A percentile compares a stretch with the other conserved stretches of the same genome.
Evolutionary conservation across 768 basidiomycete species (phyloP).

Genomic region (Serendipita indica): DNA sequence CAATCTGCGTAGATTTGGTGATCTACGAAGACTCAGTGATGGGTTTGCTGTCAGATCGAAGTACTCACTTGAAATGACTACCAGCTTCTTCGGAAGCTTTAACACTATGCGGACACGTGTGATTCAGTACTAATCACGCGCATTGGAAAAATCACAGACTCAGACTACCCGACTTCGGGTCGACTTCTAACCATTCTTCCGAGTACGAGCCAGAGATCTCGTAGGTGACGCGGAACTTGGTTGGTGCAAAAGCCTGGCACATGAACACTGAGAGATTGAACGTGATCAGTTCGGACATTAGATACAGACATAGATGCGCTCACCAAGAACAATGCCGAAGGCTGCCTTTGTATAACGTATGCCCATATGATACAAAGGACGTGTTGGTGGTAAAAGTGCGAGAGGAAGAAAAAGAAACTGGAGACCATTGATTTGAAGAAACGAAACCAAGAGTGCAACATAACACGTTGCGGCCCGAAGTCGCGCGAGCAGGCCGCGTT

Average conservation of each 20-base stretch:
- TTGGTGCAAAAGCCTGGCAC: slow-evolving; percentile 72
- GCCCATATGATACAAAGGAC: slow-evolving; percentile 46
- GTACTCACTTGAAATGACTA: slow-evolving; percentile 65
- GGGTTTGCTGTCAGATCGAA: not conserved
- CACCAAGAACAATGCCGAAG: slow-evolving; percentile 62
- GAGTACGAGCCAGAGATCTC: slow-evolving; percentile 24
- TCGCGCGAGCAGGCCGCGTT: slow-evolving; percentile 19
- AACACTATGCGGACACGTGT: slow-evolving; percentile 28
- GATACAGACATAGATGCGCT: slow-evolving; percentile 19
- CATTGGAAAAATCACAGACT: slow-evolving; percentile 38
- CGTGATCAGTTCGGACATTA: not conserved
- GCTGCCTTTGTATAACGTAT: slow-evolving; percentile 72
- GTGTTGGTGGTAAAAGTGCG: slow-evolving; percentile 42
- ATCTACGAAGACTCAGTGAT: not conserved
- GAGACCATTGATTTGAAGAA: slow-evolving; percentile 51
- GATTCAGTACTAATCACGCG: slow-evolving; percentile 27
- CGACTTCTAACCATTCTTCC: slow-evolving; percentile 31
- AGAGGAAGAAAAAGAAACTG: slow-evolving; percentile 50
- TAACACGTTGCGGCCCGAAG: slow-evolving; percentile 31
- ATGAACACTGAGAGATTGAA: slow-evolving; percentile 42
- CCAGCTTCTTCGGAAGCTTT: slow-evolving; percentile 60
- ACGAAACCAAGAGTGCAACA: slow-evolving; percentile 45
- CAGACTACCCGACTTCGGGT: slow-evolving; percentile 36
- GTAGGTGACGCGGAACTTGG: slow-evolving; percentile 54
- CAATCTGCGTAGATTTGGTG: slow-evolving; percentile 60